Evolutionary conservation across 129 eudicot species (phyloP), one percentile per base, ranked within the genome.

Genomic region (Mikania micrantha): DNA sequence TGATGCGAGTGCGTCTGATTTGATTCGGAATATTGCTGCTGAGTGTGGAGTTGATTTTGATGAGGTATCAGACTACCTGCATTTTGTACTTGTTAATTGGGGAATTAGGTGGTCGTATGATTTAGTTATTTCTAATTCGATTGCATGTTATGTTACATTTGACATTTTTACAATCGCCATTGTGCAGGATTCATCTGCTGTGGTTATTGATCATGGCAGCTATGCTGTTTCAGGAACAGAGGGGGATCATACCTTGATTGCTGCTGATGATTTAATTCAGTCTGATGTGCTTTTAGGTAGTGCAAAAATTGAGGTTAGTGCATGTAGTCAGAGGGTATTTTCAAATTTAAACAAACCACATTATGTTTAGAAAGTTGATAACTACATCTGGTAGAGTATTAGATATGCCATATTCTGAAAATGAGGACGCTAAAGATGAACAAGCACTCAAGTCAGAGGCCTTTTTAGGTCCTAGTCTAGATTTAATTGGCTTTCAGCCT

Each of bases 11-110:
- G 90, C 96, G n/a, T 91, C 97, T 32, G 96, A 91, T 83, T 74
- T 83, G 81, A 91, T 91, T 62, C 86, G 97, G 64, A 86, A 79
- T 53, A 83, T 91, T 62, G 97, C 95, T 2, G 82, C 87, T 15
- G 97, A 91, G 76, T 85, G 95, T 48, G 97, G 96, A 38, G 93
- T 85, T 27, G 90, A 87, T 77, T 91, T 91, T 32, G 97, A 91
- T 72, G 97, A 91, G 83, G 97, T 81, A 38, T n/a, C n/a, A n/a
- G n/a, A n/a, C n/a, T n/a, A n/a, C 35, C 10, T 22, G 35, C 28
- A 32, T 56, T 9, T 40, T 40, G 19, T 29, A 28, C 17, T 36
- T 27, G 34, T 34, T 29, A 20, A 40, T 1, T 28, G 12, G 11
- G 10, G 53, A 69, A 44, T 36, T 42, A 28, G 27, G 10, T 66